phyloP scores from a whole-genome alignment of 2,329 filamentous ascomycete species.

The Zasmidium citrigriseum region DNA sequence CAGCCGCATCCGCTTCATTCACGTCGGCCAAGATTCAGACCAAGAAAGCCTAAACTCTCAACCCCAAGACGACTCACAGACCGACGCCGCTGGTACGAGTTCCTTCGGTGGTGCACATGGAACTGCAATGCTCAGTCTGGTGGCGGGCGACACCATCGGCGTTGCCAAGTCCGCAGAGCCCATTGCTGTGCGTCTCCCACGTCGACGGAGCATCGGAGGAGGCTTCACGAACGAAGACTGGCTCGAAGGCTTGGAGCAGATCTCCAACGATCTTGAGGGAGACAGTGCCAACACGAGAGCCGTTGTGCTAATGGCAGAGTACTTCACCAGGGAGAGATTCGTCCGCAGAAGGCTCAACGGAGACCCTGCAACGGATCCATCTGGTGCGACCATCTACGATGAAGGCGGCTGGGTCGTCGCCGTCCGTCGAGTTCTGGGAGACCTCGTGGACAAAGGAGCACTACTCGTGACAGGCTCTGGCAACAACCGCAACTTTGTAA shows the following conservation, averaged over 20 bases:
- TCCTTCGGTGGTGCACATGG: background rate
- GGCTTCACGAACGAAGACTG: background rate
- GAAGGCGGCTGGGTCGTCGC: background rate
- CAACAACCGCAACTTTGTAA: background rate
- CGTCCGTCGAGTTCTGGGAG: background rate
- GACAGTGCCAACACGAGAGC: background rate
- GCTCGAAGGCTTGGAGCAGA: background rate
- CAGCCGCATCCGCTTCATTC: background rate
- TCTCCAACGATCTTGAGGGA: background rate
- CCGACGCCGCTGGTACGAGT: too few species aligned
- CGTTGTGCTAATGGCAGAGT: background rate
- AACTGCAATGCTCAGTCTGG: conserved; percentile 1
- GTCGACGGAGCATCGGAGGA: background rate
- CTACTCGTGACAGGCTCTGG: conserved; percentile 2
- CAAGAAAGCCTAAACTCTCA: too few species aligned
- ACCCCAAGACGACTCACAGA: too few species aligned
- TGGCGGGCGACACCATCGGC: background rate
- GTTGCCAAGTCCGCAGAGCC: background rate
- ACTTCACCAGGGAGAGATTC: background rate
- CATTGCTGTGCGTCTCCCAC: background rate
- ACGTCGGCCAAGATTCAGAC: background rate
- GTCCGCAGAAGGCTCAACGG: background rate
- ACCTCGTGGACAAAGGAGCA: background rate
- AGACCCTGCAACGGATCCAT: too few species aligned
- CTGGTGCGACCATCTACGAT: too few species aligned